phyloP scores from a whole-genome alignment of 2,329 filamentous ascomycete genomes.

The Pseudopyrenochaeta lycopersici region DNA sequence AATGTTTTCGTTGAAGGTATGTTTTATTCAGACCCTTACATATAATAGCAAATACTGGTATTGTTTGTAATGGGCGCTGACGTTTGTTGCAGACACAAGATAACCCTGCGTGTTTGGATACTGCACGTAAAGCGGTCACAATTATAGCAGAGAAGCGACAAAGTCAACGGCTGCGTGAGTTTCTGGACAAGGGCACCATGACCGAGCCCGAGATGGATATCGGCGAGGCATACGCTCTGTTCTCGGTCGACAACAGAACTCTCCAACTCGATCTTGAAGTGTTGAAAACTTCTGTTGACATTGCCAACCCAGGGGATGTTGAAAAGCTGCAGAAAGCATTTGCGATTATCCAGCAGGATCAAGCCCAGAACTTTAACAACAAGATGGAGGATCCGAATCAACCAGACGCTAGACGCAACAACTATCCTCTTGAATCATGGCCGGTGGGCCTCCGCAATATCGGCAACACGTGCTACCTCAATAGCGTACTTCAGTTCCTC shows the following conservation, averaged over 20 bases:
- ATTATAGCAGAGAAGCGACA: constrained; percentile 68
- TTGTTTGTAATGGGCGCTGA: constrained; percentile 12
- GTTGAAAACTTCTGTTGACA: constrained; percentile 33
- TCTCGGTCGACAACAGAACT: constrained; percentile 60
- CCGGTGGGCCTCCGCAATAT: constrained; percentile 93
- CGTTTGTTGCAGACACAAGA: constrained; percentile 56
- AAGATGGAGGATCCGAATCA: constrained; percentile 13
- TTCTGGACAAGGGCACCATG: constrained; percentile 62
- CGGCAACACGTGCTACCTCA: constrained; percentile 97
- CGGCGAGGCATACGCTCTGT: constrained; percentile 48
- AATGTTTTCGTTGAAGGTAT: constrained; percentile 65
- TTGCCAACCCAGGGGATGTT: constrained; percentile 56
- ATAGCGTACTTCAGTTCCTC: constrained; percentile 94
- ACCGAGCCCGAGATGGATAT: constrained; percentile 62
- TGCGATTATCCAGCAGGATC: constrained; percentile 52
- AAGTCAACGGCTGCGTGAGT: constrained; percentile 63
- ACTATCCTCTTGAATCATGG: constrained; percentile 59
- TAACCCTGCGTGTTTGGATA: constrained; percentile 58
- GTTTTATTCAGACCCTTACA: constrained; percentile 5
- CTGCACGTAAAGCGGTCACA: constrained; percentile 64
- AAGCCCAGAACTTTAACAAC: constrained; percentile 32
- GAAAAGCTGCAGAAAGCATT: constrained; percentile 59
- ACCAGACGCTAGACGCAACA: constrained; percentile 26
- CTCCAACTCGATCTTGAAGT: constrained; percentile 59
- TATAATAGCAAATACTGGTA: no score